Evolutionary conservation across 495 filamentous ascomycete species (phyloP), one percentile per base, ranked within the genome.

Genomic region (Penicillium dipodomyicola): DNA sequence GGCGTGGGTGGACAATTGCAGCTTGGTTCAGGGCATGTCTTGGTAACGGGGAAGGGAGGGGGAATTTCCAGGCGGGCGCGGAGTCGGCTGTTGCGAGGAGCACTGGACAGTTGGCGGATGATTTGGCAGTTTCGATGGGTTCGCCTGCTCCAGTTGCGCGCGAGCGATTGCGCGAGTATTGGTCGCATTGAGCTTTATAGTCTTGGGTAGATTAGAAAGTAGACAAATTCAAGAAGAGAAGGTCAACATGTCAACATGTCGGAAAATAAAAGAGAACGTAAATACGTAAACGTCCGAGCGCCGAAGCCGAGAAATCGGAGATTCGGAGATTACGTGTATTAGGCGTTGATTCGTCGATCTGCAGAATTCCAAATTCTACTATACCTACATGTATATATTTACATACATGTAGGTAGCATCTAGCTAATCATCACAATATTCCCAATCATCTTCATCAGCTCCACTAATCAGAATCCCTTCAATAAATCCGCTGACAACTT

Each of bases 1-100:
- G 86, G 86, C 2, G 83, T 87, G 3, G 81, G 63, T 2, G 86
- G 81, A 69, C 90, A 95, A 14, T 79, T 59, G 70, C 89, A 93
- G 59, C 80, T 87, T 57, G 89, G 81, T 4, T 84, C 78, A 6
- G 90, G 89, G 67, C 90, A 94, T 59, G 69, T 75, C 56, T 84
- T 73, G 14, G 81, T 81, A 1, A 82, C 63, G 19, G 75, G 70
- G 40, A 78, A 75, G 4, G 73, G 73, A 25, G 71, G 72, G 47
- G 74, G 73, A 17, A 78, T 76, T 8, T 76, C 67, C 7, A 78
- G 53, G 12, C 65, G 69, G 15, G 67, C 58, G 29, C 72, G 74
- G 11, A 40, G 55, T 37, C 60, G 62, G 23, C 56, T 63, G 32
- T 52, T 17, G 42, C 50, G 49, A 53, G 57, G 37, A 17, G 67